Percentiles rank a stretch among this genome's conserved stretches.
phyloP scores from a whole-genome alignment of 768 basidiomycete species.

The Lactarius hatsudake region DNA sequence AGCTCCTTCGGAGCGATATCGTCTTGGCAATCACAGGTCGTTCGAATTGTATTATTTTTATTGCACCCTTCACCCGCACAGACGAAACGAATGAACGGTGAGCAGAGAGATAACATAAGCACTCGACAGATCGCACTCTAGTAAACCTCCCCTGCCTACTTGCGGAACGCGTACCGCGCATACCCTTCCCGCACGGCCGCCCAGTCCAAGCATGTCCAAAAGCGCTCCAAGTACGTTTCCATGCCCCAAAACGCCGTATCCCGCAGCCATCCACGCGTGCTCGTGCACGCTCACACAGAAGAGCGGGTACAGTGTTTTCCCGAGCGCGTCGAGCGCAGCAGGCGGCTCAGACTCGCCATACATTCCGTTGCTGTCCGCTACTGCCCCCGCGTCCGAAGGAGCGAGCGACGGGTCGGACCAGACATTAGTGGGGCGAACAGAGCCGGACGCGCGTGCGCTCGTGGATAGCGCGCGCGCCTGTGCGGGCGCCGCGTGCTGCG shows the following conservation, averaged over 20 bases:
- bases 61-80: neutral
- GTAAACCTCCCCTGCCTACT: neutral
- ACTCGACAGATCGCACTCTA: neutral
- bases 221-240: constrained; percentile 77
- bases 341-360: neutral
- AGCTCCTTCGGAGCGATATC: too few species aligned
- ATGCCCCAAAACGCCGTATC: constrained; percentile 92
- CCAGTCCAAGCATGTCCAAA: constrained; percentile 87
- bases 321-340: constrained; percentile 35
- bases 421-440: neutral
- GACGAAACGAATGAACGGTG: neutral
- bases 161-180: neutral
- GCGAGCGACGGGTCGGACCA: neutral
- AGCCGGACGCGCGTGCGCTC: neutral
- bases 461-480: constrained; percentile 22
- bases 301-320: constrained; percentile 64
- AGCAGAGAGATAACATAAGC: neutral
- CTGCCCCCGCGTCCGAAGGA: neutral
- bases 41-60: neutral
- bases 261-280: constrained; percentile 82
- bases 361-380: neutral
- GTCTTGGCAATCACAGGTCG: too few species aligned
- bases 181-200: constrained; percentile 44
- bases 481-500: neutral
- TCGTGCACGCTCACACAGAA: constrained; percentile 80